phyloP scores from a whole-genome alignment of 148 eudicot genomes.

The Pharnaceum exiguum region DNA sequence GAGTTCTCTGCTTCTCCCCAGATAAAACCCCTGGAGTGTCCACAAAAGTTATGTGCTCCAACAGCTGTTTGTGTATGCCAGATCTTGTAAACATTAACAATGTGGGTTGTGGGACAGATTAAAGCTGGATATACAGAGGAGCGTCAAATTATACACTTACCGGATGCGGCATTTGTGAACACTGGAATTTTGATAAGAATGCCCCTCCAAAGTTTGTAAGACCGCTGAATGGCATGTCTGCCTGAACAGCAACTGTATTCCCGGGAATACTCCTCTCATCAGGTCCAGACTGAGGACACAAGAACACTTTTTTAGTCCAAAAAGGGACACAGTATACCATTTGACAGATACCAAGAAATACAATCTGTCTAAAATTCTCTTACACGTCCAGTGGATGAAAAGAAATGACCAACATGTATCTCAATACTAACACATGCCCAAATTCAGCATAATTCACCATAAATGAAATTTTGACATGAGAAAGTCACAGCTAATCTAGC shows the following conservation, averaged over 20 bases:
- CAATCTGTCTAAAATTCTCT: too few species aligned
- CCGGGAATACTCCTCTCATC: slow-evolving; percentile 95
- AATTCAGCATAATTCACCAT: too few species aligned
- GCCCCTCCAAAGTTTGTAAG: slow-evolving; percentile 77
- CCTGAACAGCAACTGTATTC: slow-evolving; percentile 84
- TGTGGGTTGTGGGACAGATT: background rate
- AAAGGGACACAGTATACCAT: background rate
- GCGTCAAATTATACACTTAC: too few species aligned
- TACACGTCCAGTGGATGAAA: too few species aligned
- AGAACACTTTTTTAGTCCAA: background rate
- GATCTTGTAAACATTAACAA: background rate
- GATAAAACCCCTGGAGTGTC: slow-evolving; percentile 97
- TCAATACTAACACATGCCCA: too few species aligned
- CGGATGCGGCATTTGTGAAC: slow-evolving; percentile 92
- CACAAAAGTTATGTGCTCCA: slow-evolving; percentile 83
- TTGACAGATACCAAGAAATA: background rate
- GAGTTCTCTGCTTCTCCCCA: slow-evolving; percentile 92
- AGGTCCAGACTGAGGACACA: slow-evolving; percentile 57
- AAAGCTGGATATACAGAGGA: background rate
- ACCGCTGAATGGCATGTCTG: slow-evolving; percentile 80
- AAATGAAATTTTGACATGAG: too few species aligned
- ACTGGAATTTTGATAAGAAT: slow-evolving; percentile 86
- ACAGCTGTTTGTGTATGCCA: slow-evolving; percentile 38
- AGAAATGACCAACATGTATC: too few species aligned
- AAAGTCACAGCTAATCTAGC: too few species aligned